A percentile compares a stretch with the other conserved stretches of the same genome.
These are phyloP conservation scores for Ilyonectria mors-panacis DNA, from an alignment of 2,329 filamentous ascomycete genomes.

Conservation along the genomic window DNA sequence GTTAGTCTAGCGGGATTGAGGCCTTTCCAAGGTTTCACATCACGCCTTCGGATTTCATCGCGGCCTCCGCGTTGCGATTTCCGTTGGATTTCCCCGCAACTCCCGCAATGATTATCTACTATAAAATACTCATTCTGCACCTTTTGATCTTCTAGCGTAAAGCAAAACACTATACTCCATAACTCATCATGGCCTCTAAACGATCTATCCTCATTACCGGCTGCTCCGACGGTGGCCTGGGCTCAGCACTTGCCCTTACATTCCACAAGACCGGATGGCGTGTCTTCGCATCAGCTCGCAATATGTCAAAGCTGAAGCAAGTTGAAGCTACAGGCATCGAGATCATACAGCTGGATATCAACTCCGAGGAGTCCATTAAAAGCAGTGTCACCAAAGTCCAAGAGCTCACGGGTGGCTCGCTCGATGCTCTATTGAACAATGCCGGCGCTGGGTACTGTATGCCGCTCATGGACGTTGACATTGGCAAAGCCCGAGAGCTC, in stretches of 20 bases:
- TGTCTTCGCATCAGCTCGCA: slow-evolving; percentile 51
- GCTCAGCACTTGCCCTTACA: slow-evolving; percentile 49
- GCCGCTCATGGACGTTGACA: slow-evolving; percentile 44
- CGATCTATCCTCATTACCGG: slow-evolving; percentile 53
- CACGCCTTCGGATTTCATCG: neutral
- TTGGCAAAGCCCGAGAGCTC: slow-evolving; percentile 33
- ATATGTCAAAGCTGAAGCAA: slow-evolving; percentile 43
- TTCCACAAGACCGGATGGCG: slow-evolving; percentile 46
- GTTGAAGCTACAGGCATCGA: slow-evolving; percentile 39
- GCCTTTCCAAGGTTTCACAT: neutral
- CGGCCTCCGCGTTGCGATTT: neutral
- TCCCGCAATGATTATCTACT: neutral
- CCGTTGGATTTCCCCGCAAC: neutral
- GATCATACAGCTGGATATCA: slow-evolving; percentile 44
- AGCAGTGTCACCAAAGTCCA: neutral
- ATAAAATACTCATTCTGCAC: neutral
- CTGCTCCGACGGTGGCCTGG: slow-evolving; percentile 53
- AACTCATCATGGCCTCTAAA: neutral
- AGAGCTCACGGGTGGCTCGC: slow-evolving; percentile 38
- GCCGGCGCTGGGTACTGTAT: slow-evolving; percentile 46
- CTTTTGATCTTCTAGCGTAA: neutral
- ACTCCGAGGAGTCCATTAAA: slow-evolving; percentile 40
- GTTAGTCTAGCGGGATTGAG: too few relatives aligned
- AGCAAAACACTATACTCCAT: neutral
- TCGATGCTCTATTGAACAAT: slow-evolving; percentile 51